These are phyloP conservation scores for Clarireedia hainanense DNA, from an alignment of 2,329 filamentous ascomycete species.

Conservation along the genomic window DNA sequence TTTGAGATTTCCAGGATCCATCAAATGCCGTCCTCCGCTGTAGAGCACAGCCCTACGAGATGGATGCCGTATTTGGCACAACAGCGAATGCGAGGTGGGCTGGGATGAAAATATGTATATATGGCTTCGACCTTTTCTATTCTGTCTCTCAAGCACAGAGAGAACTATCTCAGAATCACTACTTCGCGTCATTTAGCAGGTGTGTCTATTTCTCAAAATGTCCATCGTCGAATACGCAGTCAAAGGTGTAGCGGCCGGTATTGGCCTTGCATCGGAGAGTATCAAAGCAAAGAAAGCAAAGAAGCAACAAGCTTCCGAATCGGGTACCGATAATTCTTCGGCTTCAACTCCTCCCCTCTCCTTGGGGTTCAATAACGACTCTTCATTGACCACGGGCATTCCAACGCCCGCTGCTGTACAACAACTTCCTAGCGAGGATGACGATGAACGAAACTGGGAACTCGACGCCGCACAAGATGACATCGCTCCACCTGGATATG, in stretches of 20 bases:
- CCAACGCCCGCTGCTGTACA: not conserved
- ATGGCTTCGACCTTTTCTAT: not conserved
- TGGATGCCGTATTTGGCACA: too few relatives aligned
- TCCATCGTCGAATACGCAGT: not conserved
- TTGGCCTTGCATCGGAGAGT: slow-evolving; percentile 23
- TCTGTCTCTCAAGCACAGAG: too few relatives aligned
- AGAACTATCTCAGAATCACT: too few relatives aligned
- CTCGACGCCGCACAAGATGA: slow-evolving; percentile 18
- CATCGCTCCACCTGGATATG: not conserved
- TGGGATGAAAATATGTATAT: too few relatives aligned
- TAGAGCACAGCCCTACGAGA: too few relatives aligned
- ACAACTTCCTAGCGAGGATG: slow-evolving; percentile 8
- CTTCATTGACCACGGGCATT: too few relatives aligned
- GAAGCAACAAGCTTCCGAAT: not conserved
- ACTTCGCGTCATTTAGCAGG: too few relatives aligned
- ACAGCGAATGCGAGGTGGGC: too few relatives aligned
- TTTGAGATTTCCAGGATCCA: too few relatives aligned
- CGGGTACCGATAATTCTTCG: not conserved
- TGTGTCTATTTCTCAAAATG: not conserved
- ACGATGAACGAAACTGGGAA: slow-evolving; percentile 21
- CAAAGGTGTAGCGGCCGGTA: slow-evolving; percentile 18
- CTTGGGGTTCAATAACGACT: not conserved
- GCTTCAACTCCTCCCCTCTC: not conserved
- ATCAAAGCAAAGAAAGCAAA: slow-evolving; percentile 4
- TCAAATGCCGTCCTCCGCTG: too few relatives aligned